phyloP scores from a whole-genome alignment of 148 eudicot genomes.

The Salicornia ramosissima region DNA sequence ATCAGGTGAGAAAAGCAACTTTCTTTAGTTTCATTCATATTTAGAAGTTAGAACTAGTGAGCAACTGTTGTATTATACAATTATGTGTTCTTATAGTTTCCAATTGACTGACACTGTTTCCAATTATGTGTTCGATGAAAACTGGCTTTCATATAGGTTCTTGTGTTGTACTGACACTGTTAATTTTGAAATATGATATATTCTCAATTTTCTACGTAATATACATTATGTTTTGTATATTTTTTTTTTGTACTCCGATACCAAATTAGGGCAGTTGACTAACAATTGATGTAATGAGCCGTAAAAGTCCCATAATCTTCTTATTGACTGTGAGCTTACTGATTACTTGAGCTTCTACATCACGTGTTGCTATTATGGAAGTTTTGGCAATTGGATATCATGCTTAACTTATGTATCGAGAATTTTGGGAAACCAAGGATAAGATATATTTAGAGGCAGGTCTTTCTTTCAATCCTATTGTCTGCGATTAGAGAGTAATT shows the following conservation, averaged over 20 bases:
- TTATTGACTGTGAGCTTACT: slow-evolving; percentile 2
- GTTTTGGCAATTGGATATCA: background rate
- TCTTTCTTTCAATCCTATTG: background rate
- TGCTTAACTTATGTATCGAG: background rate
- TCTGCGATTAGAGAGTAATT: background rate
- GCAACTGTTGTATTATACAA: background rate
- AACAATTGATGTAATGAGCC: background rate
- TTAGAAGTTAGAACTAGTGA: background rate
- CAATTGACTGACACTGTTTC: background rate
- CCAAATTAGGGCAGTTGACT: background rate
- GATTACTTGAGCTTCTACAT: background rate
- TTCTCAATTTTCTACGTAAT: too few species aligned
- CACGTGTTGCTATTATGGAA: background rate
- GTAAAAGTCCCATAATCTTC: background rate
- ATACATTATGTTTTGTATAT: too few species aligned
- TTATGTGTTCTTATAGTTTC: slow-evolving; percentile 5
- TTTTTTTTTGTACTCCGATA: background rate
- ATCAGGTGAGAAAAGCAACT: slow-evolving; percentile 56
- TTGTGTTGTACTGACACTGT: background rate
- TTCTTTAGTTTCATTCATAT: background rate
- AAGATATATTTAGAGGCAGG: background rate
- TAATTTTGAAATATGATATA: background rate
- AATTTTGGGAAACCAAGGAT: background rate
- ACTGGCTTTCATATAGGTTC: background rate
- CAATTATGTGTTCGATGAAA: too few species aligned